These are phyloP conservation scores for Begonia loranthoides DNA, from an alignment of 306 rosid species.

Conservation along the genomic window DNA sequence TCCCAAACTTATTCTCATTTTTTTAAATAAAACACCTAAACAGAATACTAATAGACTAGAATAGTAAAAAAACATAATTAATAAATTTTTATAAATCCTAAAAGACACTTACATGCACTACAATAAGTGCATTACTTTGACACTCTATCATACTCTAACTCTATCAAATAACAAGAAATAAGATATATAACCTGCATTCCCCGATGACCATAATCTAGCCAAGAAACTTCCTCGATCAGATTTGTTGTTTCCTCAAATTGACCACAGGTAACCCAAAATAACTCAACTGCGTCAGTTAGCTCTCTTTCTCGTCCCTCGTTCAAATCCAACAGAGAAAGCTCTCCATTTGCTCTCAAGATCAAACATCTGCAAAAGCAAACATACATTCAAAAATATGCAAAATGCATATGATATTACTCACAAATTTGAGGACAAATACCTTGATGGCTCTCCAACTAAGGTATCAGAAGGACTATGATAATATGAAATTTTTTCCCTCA, in stretches of 20 bases:
- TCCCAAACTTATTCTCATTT: too few species aligned
- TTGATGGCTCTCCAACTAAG: constrained; percentile 67
- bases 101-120: too few species aligned
- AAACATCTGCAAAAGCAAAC: constrained; percentile 55
- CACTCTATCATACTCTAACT: too few species aligned
- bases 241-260: constrained; percentile 84
- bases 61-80: too few species aligned
- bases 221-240: constrained; percentile 95
- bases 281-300: constrained; percentile 89
- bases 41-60: too few species aligned
- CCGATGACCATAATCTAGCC: constrained; percentile 96
- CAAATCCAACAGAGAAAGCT: constrained; percentile 95
- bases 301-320: constrained; percentile 90
- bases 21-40: too few species aligned
- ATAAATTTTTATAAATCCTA: too few species aligned
- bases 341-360: constrained; percentile 88
- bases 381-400: constrained; percentile 21
- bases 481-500: constrained; percentile 43
- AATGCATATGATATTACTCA: constrained; percentile 3
- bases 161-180: too few species aligned
- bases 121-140: too few species aligned
- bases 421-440: constrained; percentile 28
- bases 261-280: constrained; percentile 99
- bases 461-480: constrained; percentile 38
- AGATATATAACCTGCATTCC: constrained; percentile 99